Conservation (phyloP, 2,329 filamentous ascomycete genomes). For the Pseudogymnoascus sp. region DNA sequence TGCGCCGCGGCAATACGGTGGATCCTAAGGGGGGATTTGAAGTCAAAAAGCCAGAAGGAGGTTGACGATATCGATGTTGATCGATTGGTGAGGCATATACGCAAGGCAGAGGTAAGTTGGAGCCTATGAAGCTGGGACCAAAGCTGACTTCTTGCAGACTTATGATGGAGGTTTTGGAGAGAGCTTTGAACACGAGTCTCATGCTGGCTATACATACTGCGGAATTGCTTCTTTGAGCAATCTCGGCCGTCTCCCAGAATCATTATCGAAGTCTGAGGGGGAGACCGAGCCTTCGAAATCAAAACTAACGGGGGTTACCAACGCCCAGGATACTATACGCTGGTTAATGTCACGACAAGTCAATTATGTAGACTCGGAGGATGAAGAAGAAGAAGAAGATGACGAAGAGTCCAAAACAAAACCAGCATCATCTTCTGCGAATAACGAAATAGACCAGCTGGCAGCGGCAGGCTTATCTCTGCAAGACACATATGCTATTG, state of each 20-base stretch:
- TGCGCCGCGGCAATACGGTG: constrained; percentile 73
- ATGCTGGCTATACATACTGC: constrained; percentile 79
- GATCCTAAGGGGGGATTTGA: constrained; percentile 60
- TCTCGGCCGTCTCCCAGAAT: constrained; percentile 35
- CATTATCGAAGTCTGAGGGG: neutral
- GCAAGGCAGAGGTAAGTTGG: constrained; percentile 46
- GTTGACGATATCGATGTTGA: constrained; percentile 68
- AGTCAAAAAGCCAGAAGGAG: constrained; percentile 41
- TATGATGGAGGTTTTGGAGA: constrained; percentile 29
- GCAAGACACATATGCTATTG: constrained; percentile 40
- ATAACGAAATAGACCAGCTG: neutral
- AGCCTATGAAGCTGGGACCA: neutral
- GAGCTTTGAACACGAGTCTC: constrained; percentile 27
- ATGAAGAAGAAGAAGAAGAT: constrained; percentile 36
- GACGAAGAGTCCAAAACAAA: constrained; percentile 32
- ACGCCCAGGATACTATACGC: constrained; percentile 29
- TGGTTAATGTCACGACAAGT: constrained; percentile 61
- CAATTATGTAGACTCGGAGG: constrained; percentile 40
- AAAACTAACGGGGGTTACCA: constrained; percentile 30
- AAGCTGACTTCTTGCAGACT: constrained; percentile 20
- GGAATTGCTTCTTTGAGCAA: constrained; percentile 70
- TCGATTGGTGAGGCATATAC: constrained; percentile 60
- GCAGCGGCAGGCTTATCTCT: constrained; percentile 15
- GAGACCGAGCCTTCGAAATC: constrained; percentile 15
- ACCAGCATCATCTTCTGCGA: constrained; percentile 32